Conservation (phyloP, 2,329 filamentous ascomycete genomes). For the Plectosphaerella plurivora region DNA sequence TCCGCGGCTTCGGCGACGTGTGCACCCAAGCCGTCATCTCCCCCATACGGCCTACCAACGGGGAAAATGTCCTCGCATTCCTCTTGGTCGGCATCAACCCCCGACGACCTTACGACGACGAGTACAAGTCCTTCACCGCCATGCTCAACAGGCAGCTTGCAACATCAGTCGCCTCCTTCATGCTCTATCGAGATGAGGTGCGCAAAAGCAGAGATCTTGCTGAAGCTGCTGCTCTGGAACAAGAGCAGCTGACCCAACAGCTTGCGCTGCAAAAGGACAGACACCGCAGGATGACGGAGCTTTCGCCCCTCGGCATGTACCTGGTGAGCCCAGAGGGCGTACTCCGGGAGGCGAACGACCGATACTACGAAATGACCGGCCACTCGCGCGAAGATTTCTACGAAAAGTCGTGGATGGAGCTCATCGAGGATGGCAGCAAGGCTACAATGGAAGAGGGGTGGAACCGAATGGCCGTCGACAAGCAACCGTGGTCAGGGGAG, state of each 20-base stretch:
- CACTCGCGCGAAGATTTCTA: conserved; percentile 28
- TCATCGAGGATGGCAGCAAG: conserved; percentile 29
- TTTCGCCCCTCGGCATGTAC: conserved; percentile 32
- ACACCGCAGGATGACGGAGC: conserved; percentile 29
- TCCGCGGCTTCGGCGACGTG: conserved; percentile 51
- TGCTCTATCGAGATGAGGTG: conserved; percentile 62
- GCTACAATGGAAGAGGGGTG: conserved; percentile 29
- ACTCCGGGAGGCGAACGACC: conserved; percentile 38
- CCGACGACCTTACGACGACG: conserved; percentile 57
- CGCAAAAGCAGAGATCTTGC: conserved; percentile 35
- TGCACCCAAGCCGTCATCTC: conserved; percentile 55
- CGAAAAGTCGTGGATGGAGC: conserved; percentile 36
- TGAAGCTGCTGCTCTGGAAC: conserved; percentile 26
- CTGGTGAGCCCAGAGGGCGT: conserved; percentile 32
- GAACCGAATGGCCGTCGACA: conserved; percentile 26
- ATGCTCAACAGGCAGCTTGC: conserved; percentile 43
- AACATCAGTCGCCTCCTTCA: conserved; percentile 59
- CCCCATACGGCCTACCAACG: conserved; percentile 56
- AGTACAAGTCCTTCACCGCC: conserved; percentile 55
- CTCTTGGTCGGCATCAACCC: conserved; percentile 60
- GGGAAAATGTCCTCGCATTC: conserved; percentile 54
- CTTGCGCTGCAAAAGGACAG: conserved; percentile 28
- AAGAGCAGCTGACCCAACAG: conserved; percentile 26
- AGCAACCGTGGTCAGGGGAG: conserved; percentile 32
- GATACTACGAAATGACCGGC: conserved; percentile 42